phyloP scores from a whole-genome alignment of 768 basidiomycete genomes.

The Sporobolomyces phaffii region DNA sequence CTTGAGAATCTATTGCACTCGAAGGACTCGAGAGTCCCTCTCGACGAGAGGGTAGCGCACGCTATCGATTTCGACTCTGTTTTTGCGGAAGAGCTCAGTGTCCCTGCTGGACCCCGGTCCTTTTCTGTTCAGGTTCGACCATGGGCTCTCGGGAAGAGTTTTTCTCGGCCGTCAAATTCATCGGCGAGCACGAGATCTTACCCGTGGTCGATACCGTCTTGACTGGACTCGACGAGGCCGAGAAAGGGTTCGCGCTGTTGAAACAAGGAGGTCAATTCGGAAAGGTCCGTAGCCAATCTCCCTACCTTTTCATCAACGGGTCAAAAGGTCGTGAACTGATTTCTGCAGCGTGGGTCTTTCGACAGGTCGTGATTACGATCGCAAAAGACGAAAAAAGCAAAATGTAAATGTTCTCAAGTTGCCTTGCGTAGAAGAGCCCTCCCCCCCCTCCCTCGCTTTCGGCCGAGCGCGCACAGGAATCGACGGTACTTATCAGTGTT shows the following conservation, averaged over 20 bases:
- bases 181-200: conserved; percentile 60
- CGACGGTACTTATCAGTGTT: too few species aligned
- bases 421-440: neutral
- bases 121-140: conserved; percentile 59
- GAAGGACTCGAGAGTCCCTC: too few species aligned
- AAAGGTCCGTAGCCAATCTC: conserved; percentile 71
- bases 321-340: too few species aligned
- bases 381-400: conserved; percentile 24
- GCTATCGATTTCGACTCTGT: too few species aligned
- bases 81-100: too few species aligned
- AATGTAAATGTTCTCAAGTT: conserved; percentile 1
- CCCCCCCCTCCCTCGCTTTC: too few species aligned
- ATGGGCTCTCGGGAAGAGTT: conserved; percentile 78
- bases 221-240: conserved; percentile 60
- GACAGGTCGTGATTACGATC: conserved; percentile 32
- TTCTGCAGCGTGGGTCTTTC: too few species aligned
- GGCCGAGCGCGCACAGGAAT: too few species aligned
- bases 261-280: conserved; percentile 65
- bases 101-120: too few species aligned
- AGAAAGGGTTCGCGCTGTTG: conserved; percentile 66
- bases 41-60: too few species aligned
- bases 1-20: too few species aligned
- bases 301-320: too few species aligned
- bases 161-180: conserved; percentile 63
- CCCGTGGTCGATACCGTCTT: conserved; percentile 67